These are phyloP conservation scores for Puccinia horiana DNA, from an alignment of 1,284 basidiomycete genomes.

Conservation along the genomic window DNA sequence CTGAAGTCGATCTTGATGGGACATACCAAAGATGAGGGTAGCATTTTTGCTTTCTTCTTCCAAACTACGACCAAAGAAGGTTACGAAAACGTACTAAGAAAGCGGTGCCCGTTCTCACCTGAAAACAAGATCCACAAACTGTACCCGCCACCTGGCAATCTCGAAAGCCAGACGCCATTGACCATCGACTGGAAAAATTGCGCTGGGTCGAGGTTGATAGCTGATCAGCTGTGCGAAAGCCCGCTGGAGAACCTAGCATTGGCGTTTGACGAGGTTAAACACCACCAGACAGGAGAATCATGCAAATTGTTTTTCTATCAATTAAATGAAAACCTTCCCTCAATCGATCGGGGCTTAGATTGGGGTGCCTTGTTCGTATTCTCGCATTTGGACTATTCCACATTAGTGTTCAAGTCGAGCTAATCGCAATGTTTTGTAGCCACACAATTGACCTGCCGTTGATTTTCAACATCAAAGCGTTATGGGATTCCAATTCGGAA, in stretches of 20 bases:
- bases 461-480: slow-evolving; percentile 36
- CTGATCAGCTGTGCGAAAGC: slow-evolving; percentile 20
- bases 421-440: not conserved
- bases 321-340: slow-evolving; percentile 22
- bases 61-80: slow-evolving; percentile 19
- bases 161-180: not conserved
- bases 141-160: slow-evolving; percentile 11
- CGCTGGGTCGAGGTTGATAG: slow-evolving; percentile 9
- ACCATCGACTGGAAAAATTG: slow-evolving; percentile 17
- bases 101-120: slow-evolving; percentile 17
- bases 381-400: not conserved
- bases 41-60: slow-evolving; percentile 42
- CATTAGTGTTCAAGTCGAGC: not conserved
- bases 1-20: slow-evolving; percentile 38
- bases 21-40: slow-evolving; percentile 40
- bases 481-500: slow-evolving; percentile 30
- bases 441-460: slow-evolving; percentile 35
- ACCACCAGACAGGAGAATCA: slow-evolving; percentile 18
- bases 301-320: slow-evolving; percentile 33
- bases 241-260: slow-evolving; percentile 33
- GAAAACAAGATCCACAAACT: slow-evolving; percentile 26
- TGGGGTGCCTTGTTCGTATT: slow-evolving; percentile 33
- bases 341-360: slow-evolving; percentile 24
- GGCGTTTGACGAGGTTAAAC: slow-evolving; percentile 24
- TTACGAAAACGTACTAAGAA: slow-evolving; percentile 20